Percentiles rank a stretch among this genome's conserved stretches.
phyloP scores from a whole-genome alignment of 2,329 filamentous ascomycete species.

The Cryphonectria japonica region DNA sequence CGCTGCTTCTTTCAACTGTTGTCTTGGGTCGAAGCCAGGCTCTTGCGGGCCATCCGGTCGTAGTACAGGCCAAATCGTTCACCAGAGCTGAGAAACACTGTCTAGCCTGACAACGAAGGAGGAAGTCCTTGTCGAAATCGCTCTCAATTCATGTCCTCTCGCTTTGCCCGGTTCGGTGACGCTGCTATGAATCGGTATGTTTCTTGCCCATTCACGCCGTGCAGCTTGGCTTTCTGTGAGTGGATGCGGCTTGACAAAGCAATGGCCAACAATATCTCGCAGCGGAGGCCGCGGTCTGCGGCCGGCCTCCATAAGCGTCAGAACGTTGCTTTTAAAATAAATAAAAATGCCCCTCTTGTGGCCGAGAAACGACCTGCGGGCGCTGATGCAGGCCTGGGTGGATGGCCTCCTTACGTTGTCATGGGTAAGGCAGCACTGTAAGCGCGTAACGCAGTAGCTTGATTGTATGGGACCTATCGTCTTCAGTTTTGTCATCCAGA shows the following conservation, averaged over 20 bases:
- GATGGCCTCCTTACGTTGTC: constrained; percentile 6
- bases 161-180: constrained; percentile 15
- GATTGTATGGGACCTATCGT: background rate
- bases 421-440: background rate
- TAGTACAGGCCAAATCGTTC: constrained; percentile 27
- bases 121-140: constrained; percentile 11
- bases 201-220: constrained; percentile 16
- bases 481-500: background rate
- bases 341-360: background rate
- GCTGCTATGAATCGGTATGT: constrained; percentile 22
- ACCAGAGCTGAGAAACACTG: constrained; percentile 27
- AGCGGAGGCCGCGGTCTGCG: constrained; percentile 23
- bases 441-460: background rate
- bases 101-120: constrained; percentile 20
- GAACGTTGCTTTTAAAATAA: constrained; percentile 25
- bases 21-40: constrained; percentile 23
- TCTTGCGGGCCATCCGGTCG: constrained; percentile 7
- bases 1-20: constrained; percentile 7
- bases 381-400: background rate
- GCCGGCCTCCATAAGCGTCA: constrained; percentile 21
- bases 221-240: constrained; percentile 10
- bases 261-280: constrained; percentile 27
- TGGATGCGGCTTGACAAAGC: constrained; percentile 23
- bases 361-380: constrained; percentile 9
- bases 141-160: constrained; percentile 17